Evolutionary conservation across 768 basidiomycete species (phyloP).

Genomic region (Suillus subluteus): DNA sequence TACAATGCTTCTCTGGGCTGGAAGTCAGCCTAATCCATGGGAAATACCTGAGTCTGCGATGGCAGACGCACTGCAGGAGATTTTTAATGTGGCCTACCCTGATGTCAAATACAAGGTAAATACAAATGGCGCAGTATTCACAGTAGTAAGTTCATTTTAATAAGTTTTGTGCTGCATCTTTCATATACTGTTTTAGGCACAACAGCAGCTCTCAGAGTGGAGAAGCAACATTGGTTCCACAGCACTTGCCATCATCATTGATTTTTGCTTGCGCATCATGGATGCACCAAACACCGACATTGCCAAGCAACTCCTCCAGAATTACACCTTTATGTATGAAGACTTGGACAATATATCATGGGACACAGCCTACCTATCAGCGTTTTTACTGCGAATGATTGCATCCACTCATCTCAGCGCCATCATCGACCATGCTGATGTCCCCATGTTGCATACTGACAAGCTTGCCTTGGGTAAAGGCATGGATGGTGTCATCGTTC

Average conservation of each 20-base stretch:
- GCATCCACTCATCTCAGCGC: too few species aligned
- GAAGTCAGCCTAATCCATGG: slow-evolving; percentile 8
- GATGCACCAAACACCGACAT: not conserved
- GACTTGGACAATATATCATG: not conserved
- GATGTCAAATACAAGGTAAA: not conserved
- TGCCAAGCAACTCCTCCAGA: not conserved
- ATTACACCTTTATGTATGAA: slow-evolving; percentile 10
- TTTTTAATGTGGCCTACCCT: slow-evolving; percentile 6
- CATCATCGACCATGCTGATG: too few species aligned
- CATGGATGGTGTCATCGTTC: not conserved
- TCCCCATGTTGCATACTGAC: not conserved
- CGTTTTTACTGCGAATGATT: too few species aligned
- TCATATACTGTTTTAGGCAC: not conserved
- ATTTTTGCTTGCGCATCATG: slow-evolving; percentile 5
- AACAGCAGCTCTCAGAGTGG: slow-evolving; percentile 11
- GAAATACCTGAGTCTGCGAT: not conserved
- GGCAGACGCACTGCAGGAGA: slow-evolving; percentile 4
- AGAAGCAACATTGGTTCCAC: slow-evolving; percentile 8
- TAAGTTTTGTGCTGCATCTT: not conserved
- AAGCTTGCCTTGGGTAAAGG: not conserved
- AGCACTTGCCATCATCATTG: slow-evolving; percentile 9
- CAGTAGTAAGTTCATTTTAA: slow-evolving; percentile 5
- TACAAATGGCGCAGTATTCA: not conserved
- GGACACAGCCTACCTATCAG: slow-evolving; percentile 4
- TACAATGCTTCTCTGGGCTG: not conserved